A percentile compares a stretch with the other conserved stretches of the same genome.
phyloP scores from a whole-genome alignment of 768 basidiomycete species.

The Xerocomellus intermedius region DNA sequence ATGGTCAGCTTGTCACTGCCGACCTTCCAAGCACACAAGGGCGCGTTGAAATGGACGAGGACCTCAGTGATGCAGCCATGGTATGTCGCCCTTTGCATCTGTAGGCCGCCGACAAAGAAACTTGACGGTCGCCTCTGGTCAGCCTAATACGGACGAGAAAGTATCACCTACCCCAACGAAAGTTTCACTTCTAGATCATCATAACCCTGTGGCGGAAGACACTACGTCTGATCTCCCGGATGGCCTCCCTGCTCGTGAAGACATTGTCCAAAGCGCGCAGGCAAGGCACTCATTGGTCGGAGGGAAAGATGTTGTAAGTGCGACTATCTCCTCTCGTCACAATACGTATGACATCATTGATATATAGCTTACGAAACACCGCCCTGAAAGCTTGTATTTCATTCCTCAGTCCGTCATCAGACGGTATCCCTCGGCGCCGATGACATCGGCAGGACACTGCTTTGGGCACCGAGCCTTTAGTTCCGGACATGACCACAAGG shows the following conservation, averaged over 20 bases:
- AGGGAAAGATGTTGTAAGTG: slow-evolving; percentile 13
- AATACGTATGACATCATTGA: background rate
- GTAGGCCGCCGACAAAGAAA: background rate
- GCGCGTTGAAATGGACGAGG: background rate
- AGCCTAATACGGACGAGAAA: background rate
- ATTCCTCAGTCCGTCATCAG: slow-evolving; percentile 28
- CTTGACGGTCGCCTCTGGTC: background rate
- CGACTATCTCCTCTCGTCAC: background rate
- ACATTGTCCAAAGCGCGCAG: background rate
- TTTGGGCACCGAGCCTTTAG: background rate
- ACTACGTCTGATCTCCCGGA: background rate
- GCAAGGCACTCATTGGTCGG: background rate
- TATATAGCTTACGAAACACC: slow-evolving; percentile 6
- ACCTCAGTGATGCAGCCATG: background rate
- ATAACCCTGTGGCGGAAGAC: background rate
- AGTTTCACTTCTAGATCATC: background rate
- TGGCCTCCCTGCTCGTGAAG: background rate
- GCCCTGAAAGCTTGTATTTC: slow-evolving; percentile 24
- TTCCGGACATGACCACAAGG: background rate
- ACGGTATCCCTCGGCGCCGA: slow-evolving; percentile 18
- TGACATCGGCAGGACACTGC: background rate
- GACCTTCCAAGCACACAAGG: background rate
- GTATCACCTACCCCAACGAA: background rate
- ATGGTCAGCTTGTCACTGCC: background rate
- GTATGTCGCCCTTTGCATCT: slow-evolving; percentile 6